phyloP scores from a whole-genome alignment of 495 filamentous ascomycete species.

The Letharia lupina region DNA sequence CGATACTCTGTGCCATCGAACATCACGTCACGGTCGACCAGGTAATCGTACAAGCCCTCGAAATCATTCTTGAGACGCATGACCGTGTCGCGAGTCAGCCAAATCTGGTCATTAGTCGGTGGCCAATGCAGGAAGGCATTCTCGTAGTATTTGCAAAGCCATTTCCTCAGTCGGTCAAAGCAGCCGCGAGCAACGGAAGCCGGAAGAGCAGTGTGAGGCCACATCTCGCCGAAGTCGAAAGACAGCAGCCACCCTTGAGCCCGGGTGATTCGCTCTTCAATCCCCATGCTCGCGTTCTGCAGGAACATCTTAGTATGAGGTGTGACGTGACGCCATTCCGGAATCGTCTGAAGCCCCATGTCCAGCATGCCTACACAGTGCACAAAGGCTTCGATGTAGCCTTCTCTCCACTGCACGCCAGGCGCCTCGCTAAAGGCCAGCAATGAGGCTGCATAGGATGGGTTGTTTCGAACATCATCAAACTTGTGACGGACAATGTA shows the following conservation, averaged over 20 bases:
- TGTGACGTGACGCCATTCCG: conserved; percentile 51
- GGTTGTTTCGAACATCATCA: conserved; percentile 58
- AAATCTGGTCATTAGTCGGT: conserved; percentile 38
- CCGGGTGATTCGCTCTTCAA: conserved; percentile 52
- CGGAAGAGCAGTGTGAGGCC: conserved; percentile 49
- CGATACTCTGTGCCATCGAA: conserved; percentile 54
- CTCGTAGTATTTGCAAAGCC: conserved; percentile 30
- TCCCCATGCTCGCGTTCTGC: conserved; percentile 52
- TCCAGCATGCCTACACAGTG: conserved; percentile 60
- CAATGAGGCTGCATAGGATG: conserved; percentile 51
- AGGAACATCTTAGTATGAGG: conserved; percentile 56
- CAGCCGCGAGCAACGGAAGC: conserved; percentile 49
- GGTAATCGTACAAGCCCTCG: conserved; percentile 60
- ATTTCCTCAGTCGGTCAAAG: conserved; percentile 33
- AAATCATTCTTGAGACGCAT: conserved; percentile 57
- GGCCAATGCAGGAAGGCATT: conserved; percentile 36
- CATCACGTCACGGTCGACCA: conserved; percentile 58
- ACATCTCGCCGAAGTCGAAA: conserved; percentile 58
- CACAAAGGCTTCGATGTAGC: conserved; percentile 60
- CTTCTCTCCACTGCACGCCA: conserved; percentile 53
- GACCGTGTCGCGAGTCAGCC: conserved; percentile 53
- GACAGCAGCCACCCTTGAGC: conserved; percentile 49
- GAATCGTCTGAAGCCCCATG: conserved; percentile 41
- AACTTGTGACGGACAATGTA: conserved; percentile 50
- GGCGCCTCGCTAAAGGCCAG: conserved; percentile 56